phyloP scores from a whole-genome alignment of 805 yeast genomes.

The Metschnikowia peoriensis region DNA sequence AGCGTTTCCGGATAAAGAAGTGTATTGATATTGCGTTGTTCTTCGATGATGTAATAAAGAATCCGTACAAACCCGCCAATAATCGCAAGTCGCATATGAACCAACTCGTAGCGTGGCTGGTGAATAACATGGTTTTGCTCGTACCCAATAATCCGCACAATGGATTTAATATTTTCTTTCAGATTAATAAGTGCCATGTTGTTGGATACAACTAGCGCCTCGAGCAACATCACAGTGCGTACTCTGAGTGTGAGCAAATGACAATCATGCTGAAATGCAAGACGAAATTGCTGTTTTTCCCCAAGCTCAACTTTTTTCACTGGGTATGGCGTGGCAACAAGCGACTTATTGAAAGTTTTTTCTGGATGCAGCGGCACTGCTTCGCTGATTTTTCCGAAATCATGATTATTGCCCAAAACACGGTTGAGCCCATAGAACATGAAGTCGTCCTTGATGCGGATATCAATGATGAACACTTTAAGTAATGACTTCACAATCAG shows the following conservation, averaged over 20 bases:
- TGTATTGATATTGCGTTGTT: constrained; percentile 27
- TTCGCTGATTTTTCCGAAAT: constrained; percentile 40
- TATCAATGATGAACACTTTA: constrained; percentile 40
- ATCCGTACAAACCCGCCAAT: constrained; percentile 42
- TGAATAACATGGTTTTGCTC: constrained; percentile 48
- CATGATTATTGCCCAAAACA: constrained; percentile 49
- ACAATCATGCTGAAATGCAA: constrained; percentile 38
- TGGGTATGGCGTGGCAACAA: constrained; percentile 15
- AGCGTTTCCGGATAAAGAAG: constrained; percentile 41
- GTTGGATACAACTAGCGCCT: constrained; percentile 37
- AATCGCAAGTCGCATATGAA: constrained; percentile 37
- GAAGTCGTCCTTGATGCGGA: constrained; percentile 40
- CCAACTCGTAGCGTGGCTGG: constrained; percentile 43
- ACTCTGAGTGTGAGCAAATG: constrained; percentile 45
- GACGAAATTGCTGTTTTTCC: constrained; percentile 11
- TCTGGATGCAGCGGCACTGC: constrained; percentile 33
- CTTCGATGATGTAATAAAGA: constrained; percentile 38
- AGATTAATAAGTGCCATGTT: constrained; percentile 29
- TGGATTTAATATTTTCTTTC: constrained; percentile 38
- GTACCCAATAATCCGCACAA: constrained; percentile 43
- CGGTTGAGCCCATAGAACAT: constrained; percentile 55
- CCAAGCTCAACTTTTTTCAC: constrained; percentile 3
- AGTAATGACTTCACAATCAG: constrained; percentile 29
- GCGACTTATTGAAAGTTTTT: constrained; percentile 3
- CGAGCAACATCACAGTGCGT: constrained; percentile 49